These are phyloP conservation scores for Cutaneotrichosporon spelunceum DNA, from an alignment of 1,284 basidiomycete genomes.

Conservation along the genomic window DNA sequence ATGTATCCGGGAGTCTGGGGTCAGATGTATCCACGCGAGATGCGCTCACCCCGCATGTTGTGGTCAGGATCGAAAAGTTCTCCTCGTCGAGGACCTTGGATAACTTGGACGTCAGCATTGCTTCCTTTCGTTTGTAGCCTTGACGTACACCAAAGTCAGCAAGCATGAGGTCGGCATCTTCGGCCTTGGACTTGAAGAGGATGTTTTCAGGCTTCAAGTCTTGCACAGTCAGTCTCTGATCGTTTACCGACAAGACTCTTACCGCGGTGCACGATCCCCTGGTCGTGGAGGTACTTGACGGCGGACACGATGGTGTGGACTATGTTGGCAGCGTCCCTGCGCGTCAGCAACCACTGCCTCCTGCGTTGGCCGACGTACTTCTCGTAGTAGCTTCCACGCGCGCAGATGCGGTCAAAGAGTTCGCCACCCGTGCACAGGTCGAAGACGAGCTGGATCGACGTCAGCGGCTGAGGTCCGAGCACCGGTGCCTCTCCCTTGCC, in stretches of 20 bases:
- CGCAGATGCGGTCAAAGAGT: conserved; percentile 97
- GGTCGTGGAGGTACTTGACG: conserved; percentile 86
- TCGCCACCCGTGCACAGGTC: conserved; percentile 97
- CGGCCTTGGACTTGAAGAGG: conserved; percentile 82
- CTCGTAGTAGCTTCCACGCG: conserved; percentile 95
- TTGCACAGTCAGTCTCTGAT: conserved; percentile 34
- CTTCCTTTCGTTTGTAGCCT: neutral
- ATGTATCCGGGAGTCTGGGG: conserved; percentile 63
- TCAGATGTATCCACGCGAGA: conserved; percentile 9
- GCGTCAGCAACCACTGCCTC: neutral
- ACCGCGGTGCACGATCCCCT: conserved; percentile 95
- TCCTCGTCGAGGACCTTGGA: conserved; percentile 81
- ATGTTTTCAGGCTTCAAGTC: conserved; percentile 98
- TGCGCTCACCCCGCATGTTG: conserved; percentile 73
- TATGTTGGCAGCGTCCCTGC: conserved; percentile 82
- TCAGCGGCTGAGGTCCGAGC: conserved; percentile 7
- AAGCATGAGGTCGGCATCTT: conserved; percentile 92
- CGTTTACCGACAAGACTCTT: conserved; percentile 3
- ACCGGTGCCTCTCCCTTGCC: neutral
- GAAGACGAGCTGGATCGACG: conserved; percentile 64
- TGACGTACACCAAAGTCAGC: conserved; percentile 90
- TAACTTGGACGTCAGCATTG: conserved; percentile 26
- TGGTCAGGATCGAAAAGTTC: conserved; percentile 81
- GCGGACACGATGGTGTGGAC: conserved; percentile 81
- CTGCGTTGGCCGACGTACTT: conserved; percentile 55